Conservation (phyloP, 2,329 filamentous ascomycete species). For the Ophiostoma angusticollis region DNA sequence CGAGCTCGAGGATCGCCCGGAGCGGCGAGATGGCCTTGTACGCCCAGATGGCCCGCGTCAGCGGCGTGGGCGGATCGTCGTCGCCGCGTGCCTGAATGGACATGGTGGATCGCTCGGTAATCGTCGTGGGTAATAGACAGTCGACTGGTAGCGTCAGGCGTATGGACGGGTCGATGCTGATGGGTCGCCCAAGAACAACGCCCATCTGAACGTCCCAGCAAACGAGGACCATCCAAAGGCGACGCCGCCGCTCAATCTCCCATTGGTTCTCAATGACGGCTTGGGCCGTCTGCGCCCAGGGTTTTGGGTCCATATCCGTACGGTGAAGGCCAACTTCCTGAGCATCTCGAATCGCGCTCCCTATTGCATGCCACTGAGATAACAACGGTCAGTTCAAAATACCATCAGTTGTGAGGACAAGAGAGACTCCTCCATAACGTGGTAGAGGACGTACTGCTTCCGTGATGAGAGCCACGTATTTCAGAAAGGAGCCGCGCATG, state of each 20-base stretch:
- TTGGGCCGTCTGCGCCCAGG: slow-evolving; percentile 31
- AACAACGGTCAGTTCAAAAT: neutral
- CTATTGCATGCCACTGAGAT: slow-evolving; percentile 40
- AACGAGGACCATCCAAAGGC: slow-evolving; percentile 43
- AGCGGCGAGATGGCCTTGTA: slow-evolving; percentile 35
- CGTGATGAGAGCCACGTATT: slow-evolving; percentile 45
- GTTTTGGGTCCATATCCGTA: slow-evolving; percentile 37
- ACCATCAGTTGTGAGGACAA: neutral
- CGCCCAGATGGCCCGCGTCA: slow-evolving; percentile 40
- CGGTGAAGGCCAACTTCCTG: slow-evolving; percentile 50
- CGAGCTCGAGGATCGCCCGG: slow-evolving; percentile 40
- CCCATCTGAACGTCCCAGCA: slow-evolving; percentile 43
- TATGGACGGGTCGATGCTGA: slow-evolving; percentile 37
- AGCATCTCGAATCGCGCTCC: slow-evolving; percentile 45
- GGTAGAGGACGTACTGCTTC: slow-evolving; percentile 33
- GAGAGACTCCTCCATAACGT: no score
- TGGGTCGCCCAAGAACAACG: slow-evolving; percentile 41
- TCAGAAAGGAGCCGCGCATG: slow-evolving; percentile 41
- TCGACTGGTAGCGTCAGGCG: slow-evolving; percentile 41
- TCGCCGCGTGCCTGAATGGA: slow-evolving; percentile 35
- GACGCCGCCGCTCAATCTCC: slow-evolving; percentile 41
- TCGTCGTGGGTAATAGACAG: slow-evolving; percentile 29
- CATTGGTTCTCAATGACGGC: slow-evolving; percentile 43
- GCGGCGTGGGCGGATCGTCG: slow-evolving; percentile 41
- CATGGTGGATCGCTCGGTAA: slow-evolving; percentile 29